Base-by-base conservation (phyloP, 2,329 filamentous ascomycete genomes). In the Pseudopithomyces maydicus region DNA sequence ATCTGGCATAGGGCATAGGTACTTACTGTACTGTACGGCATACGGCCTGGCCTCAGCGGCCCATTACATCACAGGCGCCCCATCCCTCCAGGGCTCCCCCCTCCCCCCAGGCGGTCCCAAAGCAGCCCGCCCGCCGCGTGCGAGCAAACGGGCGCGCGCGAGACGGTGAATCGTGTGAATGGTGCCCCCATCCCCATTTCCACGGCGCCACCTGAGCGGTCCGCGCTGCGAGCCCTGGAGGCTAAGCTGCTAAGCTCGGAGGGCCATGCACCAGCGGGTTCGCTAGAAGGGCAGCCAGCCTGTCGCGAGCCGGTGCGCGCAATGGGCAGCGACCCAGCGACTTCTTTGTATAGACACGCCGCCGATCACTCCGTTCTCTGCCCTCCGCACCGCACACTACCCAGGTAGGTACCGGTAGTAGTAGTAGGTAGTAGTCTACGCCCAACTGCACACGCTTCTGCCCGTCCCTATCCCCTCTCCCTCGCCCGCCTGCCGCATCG, bases 301-400 rank as follows among this genome's bases (percentile, higher is more conserved):
- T n/a, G 32, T 49, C 46, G 33, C 46, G 38, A 49, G 46, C 32
- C 10, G 19, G n/a, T 12, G 29, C 15, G 44, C 29, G n/a, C 44
- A 20, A 12, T 14, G 17, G 15, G 15, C 7, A 4, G 4, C 26
- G 19, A n/a, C 7, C 45, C 43, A 45, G 23, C 14, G 19, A 50
- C 47, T 39, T 50, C 53, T 51, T 46, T 51, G 53, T 55, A 51
- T 29, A 39, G 45, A 38, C 29, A 55, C 15, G 22, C 17, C 33
- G 51, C 42, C 42, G 42, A 46, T 46, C 32, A 2, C 10, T 2
- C 26, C 26, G 26, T 29, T 29, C 8, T 29, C 26, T 22, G 38
- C 38, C 11, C 32, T 39, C 32, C 38, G 32, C 50, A 45, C 20
- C 41, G 19, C 39, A 44, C 17, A 20, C n/a, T 10, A 22, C 5